Conservation (phyloP, 2,329 filamentous ascomycete genomes). For the Trichophyton simii region DNA sequence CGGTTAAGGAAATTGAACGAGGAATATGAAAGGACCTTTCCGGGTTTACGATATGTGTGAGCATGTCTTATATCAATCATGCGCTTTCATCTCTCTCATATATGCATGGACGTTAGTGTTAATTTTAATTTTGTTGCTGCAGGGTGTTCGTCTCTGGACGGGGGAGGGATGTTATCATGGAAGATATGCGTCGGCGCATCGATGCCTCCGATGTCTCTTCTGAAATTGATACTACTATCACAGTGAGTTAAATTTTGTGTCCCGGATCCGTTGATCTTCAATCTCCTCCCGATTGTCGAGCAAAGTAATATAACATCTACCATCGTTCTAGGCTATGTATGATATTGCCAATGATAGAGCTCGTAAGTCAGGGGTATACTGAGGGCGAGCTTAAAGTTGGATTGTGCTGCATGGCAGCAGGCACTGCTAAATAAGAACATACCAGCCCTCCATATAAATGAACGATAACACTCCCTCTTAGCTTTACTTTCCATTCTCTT, state of each 20-base stretch:
- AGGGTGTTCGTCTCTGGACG: slow-evolving; percentile 81
- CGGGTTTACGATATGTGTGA: slow-evolving; percentile 69
- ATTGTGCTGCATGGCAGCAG: background rate
- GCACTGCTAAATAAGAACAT: background rate
- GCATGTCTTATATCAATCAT: slow-evolving; percentile 15
- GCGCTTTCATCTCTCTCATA: background rate
- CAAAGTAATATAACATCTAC: background rate
- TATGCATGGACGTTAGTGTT: background rate
- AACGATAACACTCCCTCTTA: background rate
- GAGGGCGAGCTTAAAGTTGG: background rate
- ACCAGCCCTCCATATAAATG: background rate
- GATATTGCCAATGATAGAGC: slow-evolving; percentile 77
- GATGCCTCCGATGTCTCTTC: slow-evolving; percentile 49
- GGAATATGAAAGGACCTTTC: slow-evolving; percentile 69
- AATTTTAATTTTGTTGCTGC: background rate
- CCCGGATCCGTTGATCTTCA: background rate
- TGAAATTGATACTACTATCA: slow-evolving; percentile 62
- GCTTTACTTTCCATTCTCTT: background rate
- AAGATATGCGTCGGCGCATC: slow-evolving; percentile 67
- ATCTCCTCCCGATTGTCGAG: background rate
- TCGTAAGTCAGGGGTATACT: background rate
- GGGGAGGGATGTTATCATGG: slow-evolving; percentile 59
- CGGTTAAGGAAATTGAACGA: slow-evolving; percentile 53
- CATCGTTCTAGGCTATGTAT: slow-evolving; percentile 62
- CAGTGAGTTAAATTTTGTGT: slow-evolving; percentile 40